Evolutionary conservation across 352 stramenopile genomes (phyloP), one percentile per base, ranked within the genome.

Genomic region (Albugo candida): DNA sequence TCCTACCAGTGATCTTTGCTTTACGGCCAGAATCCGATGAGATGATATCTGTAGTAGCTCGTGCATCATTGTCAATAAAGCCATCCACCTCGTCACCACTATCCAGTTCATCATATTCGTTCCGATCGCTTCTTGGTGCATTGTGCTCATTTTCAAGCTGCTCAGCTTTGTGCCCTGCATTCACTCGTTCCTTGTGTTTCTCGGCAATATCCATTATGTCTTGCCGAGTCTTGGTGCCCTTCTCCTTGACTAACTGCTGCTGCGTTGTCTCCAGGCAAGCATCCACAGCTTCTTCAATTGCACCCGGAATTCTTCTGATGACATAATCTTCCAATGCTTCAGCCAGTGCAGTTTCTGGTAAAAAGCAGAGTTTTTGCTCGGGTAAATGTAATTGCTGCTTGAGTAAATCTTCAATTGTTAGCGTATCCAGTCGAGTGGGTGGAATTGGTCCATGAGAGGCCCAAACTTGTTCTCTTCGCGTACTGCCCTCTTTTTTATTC

Each of bases 341-440:
- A 21, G 68, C 60, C 20, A 92, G 47, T 34, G 72, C 66, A 16
- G 62, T 59, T 53, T 89, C 70, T 0, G 79, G 77, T 2, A 92
- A 45, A 35, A 92, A 81, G 34, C 82, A 56, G 12, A 92, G 63
- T 42, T 79, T 80, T 11, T 78, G 60, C 14, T 92, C 77, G 2
- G 74, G 66, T 37, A 53, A 34, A 42, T 71, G 64, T 19, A 92
- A 47, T 31, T 86, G 62, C 34, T 63, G 72, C 45, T 56, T 66
- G 17, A 92, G 51, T 38, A 91, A 67, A 45, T 87, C 73, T 50
- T 91, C 78, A 21, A 91, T 81, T 3, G 74, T 83, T 18, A 83
- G 55, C 8, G 70, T 52, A 21, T 83, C 67, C 17, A 85, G 51
- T 0, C 66, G 72, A n/a, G 64, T 61, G 3, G 75, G 76, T 14